phyloP scores from a whole-genome alignment of 2,329 filamentous ascomycete species.

The Pseudogymnoascus sp. region DNA sequence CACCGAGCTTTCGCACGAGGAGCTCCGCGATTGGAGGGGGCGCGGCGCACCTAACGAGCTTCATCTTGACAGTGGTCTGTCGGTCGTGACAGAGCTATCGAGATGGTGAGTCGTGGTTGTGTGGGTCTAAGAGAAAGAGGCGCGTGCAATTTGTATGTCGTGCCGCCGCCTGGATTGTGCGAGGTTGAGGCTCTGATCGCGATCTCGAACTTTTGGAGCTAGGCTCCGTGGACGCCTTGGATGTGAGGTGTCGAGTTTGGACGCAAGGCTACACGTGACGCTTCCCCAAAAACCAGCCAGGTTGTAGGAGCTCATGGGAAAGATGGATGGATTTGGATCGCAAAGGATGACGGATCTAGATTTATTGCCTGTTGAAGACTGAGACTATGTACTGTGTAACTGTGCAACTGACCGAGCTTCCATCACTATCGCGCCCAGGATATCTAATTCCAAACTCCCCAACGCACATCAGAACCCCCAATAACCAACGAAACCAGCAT shows the following conservation, averaged over 20 bases:
- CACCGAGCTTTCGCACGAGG: slow-evolving; percentile 20
- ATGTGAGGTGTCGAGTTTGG: neutral
- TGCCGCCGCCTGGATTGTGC: neutral
- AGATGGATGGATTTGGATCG: neutral
- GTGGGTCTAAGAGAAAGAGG: neutral
- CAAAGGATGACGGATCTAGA: neutral
- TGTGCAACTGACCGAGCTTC: neutral
- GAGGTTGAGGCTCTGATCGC: neutral
- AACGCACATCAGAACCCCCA: neutral
- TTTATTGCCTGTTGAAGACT: neutral
- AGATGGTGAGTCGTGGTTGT: neutral
- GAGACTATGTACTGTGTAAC: neutral
- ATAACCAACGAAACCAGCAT: neutral
- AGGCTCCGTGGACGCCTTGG: neutral
- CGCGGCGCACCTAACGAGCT: slow-evolving; percentile 80
- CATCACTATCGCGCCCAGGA: neutral
- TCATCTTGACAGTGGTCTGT: slow-evolving; percentile 57
- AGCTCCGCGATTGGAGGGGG: slow-evolving; percentile 24
- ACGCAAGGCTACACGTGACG: neutral
- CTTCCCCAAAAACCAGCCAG: neutral
- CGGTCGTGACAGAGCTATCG: neutral
- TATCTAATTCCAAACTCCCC: neutral
- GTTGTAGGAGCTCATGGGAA: neutral
- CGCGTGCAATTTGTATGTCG: neutral
- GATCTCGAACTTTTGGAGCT: neutral